Evolutionary conservation across 441 rosid genomes (phyloP), one percentile per base, ranked within the genome.

Genomic region (Bruguiera hainesii): DNA sequence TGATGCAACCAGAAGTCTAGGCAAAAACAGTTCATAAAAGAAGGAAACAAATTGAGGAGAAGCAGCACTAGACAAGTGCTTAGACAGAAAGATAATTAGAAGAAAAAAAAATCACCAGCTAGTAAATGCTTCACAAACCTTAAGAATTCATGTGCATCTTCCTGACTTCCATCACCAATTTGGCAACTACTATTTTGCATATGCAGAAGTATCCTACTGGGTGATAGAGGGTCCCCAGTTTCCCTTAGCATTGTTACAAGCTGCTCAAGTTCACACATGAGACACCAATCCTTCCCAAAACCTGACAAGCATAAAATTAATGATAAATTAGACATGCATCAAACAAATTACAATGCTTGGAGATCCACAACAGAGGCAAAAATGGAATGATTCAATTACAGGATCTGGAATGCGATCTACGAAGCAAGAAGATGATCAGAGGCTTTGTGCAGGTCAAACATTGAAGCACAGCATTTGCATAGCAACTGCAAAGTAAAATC

Each of bases 71-170:
- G 72, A 60, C 16, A 10, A 64, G 31, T 10, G 64, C 55, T 57
- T 29, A 50, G 21, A 55, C 28, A 31, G n/a, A 60, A 64, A 62
- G 25, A 61, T 61, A 65, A 19, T 16, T 39, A 3, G 61, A 67
- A 33, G 48, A 48, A 28, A 19, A 23, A 64, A 8, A 74, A 70
- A 20, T 28, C 31, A 70, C 20, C 64, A 50, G 56, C 60, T 26
- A 61, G 39, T 19, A 64, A 55, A 71, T 49, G 21, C 25, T 61
- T 37, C 23, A 31, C 46, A 52, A 51, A 91, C 97, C 97, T 89
- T 82, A 89, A 75, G 82, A 89, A 91, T 65, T 91, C 97, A 69
- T 91, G 97, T 46, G 97, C 97, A 80, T 91, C 97, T 86, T 91
- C 96, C 75, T 89, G 96, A 75, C 90, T 91, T 67, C 96, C 96